Conservation (phyloP, 306 rosid genomes). For the Sindora glabra region DNA sequence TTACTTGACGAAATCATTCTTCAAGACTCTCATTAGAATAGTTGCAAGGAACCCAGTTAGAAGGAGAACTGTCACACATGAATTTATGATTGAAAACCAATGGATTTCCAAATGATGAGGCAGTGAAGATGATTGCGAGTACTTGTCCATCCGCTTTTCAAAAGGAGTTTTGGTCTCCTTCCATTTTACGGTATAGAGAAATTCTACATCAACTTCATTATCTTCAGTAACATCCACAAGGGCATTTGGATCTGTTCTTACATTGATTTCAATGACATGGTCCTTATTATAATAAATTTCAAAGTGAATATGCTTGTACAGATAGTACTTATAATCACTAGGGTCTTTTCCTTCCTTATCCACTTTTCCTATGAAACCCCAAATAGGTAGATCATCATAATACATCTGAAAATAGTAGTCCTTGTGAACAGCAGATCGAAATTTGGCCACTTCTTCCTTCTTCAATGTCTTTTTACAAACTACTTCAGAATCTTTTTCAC, state of each 20-base stretch:
- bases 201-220: conserved; percentile 49
- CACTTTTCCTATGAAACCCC: conserved; percentile 82
- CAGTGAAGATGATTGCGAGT: conserved; percentile 55
- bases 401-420: conserved; percentile 88
- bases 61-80: conserved; percentile 80
- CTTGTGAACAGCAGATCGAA: conserved; percentile 59
- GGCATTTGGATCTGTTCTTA: conserved; percentile 47
- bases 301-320: conserved; percentile 76
- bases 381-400: conserved; percentile 83
- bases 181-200: conserved; percentile 70
- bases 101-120: conserved; percentile 89
- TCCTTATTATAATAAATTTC: conserved; percentile 62
- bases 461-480: conserved; percentile 45
- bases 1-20: conserved; percentile 93
- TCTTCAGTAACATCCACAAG: conserved; percentile 71
- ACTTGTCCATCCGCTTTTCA: conserved; percentile 83
- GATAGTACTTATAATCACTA: conserved; percentile 59
- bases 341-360: conserved; percentile 70
- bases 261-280: conserved; percentile 68
- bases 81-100: conserved; percentile 87
- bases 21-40: conserved; percentile 77
- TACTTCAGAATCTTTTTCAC: conserved; percentile 40
- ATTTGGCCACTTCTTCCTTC: conserved; percentile 52
- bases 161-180: conserved; percentile 63
- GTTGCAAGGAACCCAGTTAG: conserved; percentile 82